These are phyloP conservation scores for Candida labiduridarum DNA, from an alignment of 1,139 yeast genomes.

Conservation along the genomic window DNA sequence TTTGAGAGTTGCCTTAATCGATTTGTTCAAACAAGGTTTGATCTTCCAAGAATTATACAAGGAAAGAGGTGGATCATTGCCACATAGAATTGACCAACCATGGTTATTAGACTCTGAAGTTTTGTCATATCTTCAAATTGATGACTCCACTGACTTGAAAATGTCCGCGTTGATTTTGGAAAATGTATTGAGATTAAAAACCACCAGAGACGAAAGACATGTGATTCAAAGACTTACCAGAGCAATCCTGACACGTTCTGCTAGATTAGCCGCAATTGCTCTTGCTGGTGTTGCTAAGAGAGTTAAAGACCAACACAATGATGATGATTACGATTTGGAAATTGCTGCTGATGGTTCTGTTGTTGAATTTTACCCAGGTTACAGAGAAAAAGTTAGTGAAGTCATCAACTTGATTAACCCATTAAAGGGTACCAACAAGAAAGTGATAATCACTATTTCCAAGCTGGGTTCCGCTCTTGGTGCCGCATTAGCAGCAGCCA, in stretches of 20 bases:
- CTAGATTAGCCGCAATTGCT: conserved; percentile 84
- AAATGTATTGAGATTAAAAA: conserved; percentile 65
- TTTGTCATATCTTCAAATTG: conserved; percentile 80
- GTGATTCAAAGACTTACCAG: conserved; percentile 73
- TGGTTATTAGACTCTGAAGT: conserved; percentile 84
- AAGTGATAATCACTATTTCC: conserved; percentile 74
- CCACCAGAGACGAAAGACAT: conserved; percentile 66
- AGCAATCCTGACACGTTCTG: conserved; percentile 84
- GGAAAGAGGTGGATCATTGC: conserved; percentile 54
- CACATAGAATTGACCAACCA: conserved; percentile 69
- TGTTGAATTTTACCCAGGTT: conserved; percentile 89
- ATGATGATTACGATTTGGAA: conserved; percentile 71
- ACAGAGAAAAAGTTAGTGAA: conserved; percentile 71
- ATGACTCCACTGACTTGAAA: conserved; percentile 68
- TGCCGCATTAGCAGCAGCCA: conserved; percentile 83
- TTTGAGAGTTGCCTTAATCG: conserved; percentile 70
- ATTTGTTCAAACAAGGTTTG: conserved; percentile 58
- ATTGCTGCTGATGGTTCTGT: conserved; percentile 96
- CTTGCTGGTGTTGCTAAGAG: conserved; percentile 68
- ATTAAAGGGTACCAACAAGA: conserved; percentile 69
- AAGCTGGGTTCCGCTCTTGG: conserved; percentile 97
- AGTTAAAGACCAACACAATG: conserved; percentile 45
- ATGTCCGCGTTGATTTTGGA: conserved; percentile 67
- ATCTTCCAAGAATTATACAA: conserved; percentile 58
- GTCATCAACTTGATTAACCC: conserved; percentile 72